Percentiles rank a stretch among this genome's conserved stretches.
phyloP scores from a whole-genome alignment of 192 early-diverging fungal species.

The Funneliformis geosporum region DNA sequence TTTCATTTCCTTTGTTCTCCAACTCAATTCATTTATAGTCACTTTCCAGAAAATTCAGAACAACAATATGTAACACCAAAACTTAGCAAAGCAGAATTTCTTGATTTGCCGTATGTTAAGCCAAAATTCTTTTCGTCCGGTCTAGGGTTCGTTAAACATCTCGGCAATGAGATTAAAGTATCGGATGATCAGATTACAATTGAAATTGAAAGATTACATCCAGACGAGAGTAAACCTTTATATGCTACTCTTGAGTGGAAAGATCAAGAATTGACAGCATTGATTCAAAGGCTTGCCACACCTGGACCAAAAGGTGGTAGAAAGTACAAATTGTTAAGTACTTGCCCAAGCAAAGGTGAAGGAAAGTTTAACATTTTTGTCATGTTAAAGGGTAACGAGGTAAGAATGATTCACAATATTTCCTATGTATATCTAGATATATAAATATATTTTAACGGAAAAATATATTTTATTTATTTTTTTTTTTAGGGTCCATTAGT shows the following conservation, averaged over 20 bases:
- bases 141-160: not conserved
- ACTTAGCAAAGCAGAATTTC: slow-evolving; percentile 25
- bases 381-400: slow-evolving; percentile 11
- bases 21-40: slow-evolving; percentile 56
- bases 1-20: slow-evolving; percentile 58
- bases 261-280: not conserved
- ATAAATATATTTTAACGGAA: not conserved
- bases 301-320: not conserved
- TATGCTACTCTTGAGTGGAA: slow-evolving; percentile 19
- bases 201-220: slow-evolving; percentile 11
- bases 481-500: slow-evolving; percentile 25
- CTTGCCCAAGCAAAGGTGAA: slow-evolving; percentile 13
- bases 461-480: not conserved
- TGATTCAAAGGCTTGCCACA: slow-evolving; percentile 10
- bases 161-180: not conserved
- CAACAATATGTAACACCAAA: slow-evolving; percentile 54
- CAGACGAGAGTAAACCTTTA: slow-evolving; percentile 30
- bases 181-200: slow-evolving; percentile 4
- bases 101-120: slow-evolving; percentile 17
- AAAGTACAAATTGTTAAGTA: not conserved
- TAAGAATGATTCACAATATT: not conserved
- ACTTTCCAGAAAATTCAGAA: slow-evolving; percentile 52
- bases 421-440: too few species aligned
- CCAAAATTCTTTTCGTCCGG: slow-evolving; percentile 18
- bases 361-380: slow-evolving; percentile 27